phyloP scores from a whole-genome alignment of 164 flowering plant species.

The Magnolia officinalis region DNA sequence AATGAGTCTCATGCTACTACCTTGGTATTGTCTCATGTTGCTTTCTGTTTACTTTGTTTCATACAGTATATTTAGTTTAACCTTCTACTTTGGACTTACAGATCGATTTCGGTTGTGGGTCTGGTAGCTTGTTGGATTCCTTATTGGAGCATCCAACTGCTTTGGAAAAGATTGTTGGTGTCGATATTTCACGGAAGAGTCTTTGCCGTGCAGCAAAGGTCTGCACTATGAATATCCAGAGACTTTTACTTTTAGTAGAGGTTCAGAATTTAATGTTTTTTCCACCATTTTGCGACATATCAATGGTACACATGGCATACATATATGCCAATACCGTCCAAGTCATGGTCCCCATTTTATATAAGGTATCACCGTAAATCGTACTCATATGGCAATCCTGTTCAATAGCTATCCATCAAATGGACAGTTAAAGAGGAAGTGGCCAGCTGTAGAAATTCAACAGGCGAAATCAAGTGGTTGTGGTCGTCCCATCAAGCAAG shows the following conservation, averaged over 20 bases:
- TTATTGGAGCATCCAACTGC: slow-evolving; percentile 60
- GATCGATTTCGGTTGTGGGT: slow-evolving; percentile 98
- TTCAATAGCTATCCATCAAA: too few relatives aligned
- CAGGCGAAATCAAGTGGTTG: not conserved
- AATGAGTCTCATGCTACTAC: slow-evolving; percentile 62
- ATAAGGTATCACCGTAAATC: not conserved
- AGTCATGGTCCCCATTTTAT: not conserved
- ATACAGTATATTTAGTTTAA: not conserved
- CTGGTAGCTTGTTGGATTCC: slow-evolving; percentile 82
- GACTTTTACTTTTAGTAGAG: not conserved
- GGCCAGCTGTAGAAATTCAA: not conserved
- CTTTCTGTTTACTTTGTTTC: not conserved
- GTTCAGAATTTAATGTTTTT: not conserved
- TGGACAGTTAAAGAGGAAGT: not conserved
- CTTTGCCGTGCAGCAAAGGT: slow-evolving; percentile 93
- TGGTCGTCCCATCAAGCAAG: not conserved
- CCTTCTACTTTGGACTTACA: slow-evolving; percentile 23
- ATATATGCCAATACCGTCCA: not conserved
- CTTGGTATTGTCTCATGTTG: slow-evolving; percentile 44
- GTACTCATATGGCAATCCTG: not conserved
- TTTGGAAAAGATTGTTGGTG: slow-evolving; percentile 72
- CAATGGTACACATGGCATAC: not conserved
- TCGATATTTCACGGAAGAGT: slow-evolving; percentile 78
- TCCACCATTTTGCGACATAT: not conserved
- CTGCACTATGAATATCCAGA: slow-evolving; percentile 6